Conservation (phyloP, 192 early-diverging fungal genomes). For the Backusella westeae region DNA sequence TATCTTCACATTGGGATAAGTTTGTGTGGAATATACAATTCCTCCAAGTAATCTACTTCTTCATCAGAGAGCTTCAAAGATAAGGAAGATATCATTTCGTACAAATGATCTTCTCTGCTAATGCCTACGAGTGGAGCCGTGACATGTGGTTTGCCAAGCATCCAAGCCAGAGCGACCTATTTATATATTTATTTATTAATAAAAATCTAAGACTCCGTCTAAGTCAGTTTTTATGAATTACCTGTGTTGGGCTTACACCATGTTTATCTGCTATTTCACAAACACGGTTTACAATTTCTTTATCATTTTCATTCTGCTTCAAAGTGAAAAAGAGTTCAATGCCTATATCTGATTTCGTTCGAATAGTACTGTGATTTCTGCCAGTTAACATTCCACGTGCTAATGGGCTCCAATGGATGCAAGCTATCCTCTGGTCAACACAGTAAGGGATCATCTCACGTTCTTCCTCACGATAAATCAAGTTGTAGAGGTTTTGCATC, state of each 20-base stretch:
- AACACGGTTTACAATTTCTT: conserved; percentile 22
- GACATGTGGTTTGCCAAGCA: conserved; percentile 18
- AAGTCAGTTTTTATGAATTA: conserved; percentile 13
- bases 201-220: not conserved
- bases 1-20: conserved; percentile 11
- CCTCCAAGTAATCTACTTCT: conserved; percentile 24
- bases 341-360: not conserved
- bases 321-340: not conserved
- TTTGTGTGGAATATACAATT: conserved; percentile 21
- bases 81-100: conserved; percentile 14
- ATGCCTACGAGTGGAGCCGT: conserved; percentile 30
- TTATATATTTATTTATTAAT: not conserved
- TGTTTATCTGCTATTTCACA: conserved; percentile 22
- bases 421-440: conserved; percentile 41
- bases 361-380: conserved; percentile 3
- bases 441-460: conserved; percentile 53
- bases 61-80: conserved; percentile 10
- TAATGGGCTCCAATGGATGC: conserved; percentile 51
- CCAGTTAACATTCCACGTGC: conserved; percentile 44
- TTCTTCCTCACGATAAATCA: conserved; percentile 53
- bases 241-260: conserved; percentile 17
- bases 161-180: conserved; percentile 27
- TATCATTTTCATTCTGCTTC: not conserved
- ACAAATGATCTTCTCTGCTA: conserved; percentile 20
- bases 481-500: conserved; percentile 51